Percentiles rank a stretch among this genome's conserved stretches.
These are phyloP conservation scores for Zymoseptoria crescenta DNA, from an alignment of 2,329 filamentous ascomycete genomes.

Conservation along the genomic window DNA sequence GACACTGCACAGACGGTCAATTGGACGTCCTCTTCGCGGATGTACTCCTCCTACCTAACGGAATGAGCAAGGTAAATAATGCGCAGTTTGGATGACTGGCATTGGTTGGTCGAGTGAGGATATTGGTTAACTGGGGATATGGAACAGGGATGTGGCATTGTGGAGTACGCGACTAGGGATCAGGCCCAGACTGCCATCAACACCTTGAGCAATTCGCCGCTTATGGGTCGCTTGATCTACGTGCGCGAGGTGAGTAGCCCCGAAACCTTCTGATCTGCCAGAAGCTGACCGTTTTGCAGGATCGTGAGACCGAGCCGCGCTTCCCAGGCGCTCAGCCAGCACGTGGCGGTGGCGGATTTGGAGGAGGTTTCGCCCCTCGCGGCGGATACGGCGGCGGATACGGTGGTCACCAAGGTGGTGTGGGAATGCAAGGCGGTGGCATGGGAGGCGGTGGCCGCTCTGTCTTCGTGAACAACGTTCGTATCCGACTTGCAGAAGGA, in stretches of 20 bases:
- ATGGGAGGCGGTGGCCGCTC: constrained; percentile 66
- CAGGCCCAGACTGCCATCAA: constrained; percentile 97
- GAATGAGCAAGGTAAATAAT: constrained; percentile 98
- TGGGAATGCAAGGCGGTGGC: constrained; percentile 43
- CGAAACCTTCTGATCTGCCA: background rate
- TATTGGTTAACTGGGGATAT: constrained; percentile 95
- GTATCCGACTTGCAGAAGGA: constrained; percentile 39
- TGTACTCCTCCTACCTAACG: constrained; percentile 98
- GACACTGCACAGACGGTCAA: constrained; percentile 59
- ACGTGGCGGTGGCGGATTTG: constrained; percentile 53
- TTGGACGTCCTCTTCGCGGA: constrained; percentile 94
- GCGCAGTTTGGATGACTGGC: constrained; percentile 81
- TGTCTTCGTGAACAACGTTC: constrained; percentile 96
- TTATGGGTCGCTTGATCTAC: constrained; percentile 97
- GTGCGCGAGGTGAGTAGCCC: constrained; percentile 74
- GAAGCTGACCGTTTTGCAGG: constrained; percentile 45
- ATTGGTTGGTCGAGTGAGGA: constrained; percentile 58
- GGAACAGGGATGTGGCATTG: constrained; percentile 99
- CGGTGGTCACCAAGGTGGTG: constrained; percentile 19
- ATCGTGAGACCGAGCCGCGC: constrained; percentile 94
- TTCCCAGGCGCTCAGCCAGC: constrained; percentile 43
- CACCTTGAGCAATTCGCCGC: constrained; percentile 96
- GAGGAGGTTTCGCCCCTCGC: constrained; percentile 45
- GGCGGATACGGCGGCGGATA: constrained; percentile 40
- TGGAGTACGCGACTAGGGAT: constrained; percentile 99